A percentile compares a stretch with the other conserved stretches of the same genome.
phyloP scores from a whole-genome alignment of 2,329 filamentous ascomycete species.

The Cladosporium sphaerospermum region DNA sequence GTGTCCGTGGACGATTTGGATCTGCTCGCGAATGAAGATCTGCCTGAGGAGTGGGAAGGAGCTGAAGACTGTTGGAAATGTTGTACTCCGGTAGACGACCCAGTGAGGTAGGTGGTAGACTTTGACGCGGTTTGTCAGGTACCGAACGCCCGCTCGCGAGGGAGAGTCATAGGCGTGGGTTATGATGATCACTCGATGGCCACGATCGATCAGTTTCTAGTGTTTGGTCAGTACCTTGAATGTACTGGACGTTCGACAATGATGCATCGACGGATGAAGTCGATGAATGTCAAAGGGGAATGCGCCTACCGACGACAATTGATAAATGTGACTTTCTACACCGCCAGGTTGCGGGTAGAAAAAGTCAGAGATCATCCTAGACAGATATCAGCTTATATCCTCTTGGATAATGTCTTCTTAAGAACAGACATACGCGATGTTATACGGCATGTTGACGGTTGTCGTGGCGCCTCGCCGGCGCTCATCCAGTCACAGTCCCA shows the following conservation, averaged over 20 bases:
- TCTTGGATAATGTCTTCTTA: neutral
- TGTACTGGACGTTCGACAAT: neutral
- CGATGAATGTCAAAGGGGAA: no score
- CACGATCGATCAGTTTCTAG: slow-evolving; percentile 88
- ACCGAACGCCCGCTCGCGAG: slow-evolving; percentile 75
- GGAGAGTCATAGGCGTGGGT: slow-evolving; percentile 72
- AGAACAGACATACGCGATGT: slow-evolving; percentile 54
- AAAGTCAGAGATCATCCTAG: slow-evolving; percentile 93
- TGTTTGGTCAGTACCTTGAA: neutral
- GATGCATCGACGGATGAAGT: neutral
- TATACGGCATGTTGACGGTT: slow-evolving; percentile 54
- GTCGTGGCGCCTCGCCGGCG: slow-evolving; percentile 14
- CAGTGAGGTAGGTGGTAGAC: slow-evolving; percentile 97
- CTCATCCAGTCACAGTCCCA: slow-evolving; percentile 13
- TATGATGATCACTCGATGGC: slow-evolving; percentile 96
- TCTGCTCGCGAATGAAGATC: slow-evolving; percentile 87
- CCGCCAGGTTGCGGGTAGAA: slow-evolving; percentile 97
- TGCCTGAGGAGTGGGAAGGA: slow-evolving; percentile 98
- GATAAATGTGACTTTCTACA: slow-evolving; percentile 97
- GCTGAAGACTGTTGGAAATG: slow-evolving; percentile 95
- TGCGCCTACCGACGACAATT: slow-evolving; percentile 66
- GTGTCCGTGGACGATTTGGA: slow-evolving; percentile 98
- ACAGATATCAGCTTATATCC: slow-evolving; percentile 19
- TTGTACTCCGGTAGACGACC: slow-evolving; percentile 87
- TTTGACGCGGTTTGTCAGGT: slow-evolving; percentile 94